Conservation (phyloP, 306 rosid species). For the Prunus armeniaca region DNA sequence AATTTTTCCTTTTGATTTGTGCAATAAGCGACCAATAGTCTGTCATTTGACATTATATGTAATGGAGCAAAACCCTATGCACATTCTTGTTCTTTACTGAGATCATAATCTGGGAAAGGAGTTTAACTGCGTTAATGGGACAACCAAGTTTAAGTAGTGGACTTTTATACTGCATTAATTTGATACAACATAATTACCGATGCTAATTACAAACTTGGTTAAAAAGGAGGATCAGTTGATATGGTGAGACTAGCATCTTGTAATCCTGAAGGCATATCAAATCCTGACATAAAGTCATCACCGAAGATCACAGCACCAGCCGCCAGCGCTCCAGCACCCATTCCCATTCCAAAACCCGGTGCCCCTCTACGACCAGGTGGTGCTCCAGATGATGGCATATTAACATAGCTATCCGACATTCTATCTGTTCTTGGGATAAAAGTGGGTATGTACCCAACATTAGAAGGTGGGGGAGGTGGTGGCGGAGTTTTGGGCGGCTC, state of each 20-base stretch:
- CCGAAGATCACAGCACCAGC: conserved; percentile 87
- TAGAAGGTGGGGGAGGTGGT: conserved; percentile 57
- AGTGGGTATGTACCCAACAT: conserved; percentile 58
- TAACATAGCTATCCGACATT: conserved; percentile 36
- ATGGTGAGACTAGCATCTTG: conserved; percentile 42
- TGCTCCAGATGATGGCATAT: conserved; percentile 45
- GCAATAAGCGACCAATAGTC: not conserved
- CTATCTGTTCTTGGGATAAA: conserved; percentile 42
- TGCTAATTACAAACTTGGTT: conserved; percentile 25
- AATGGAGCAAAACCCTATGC: not conserved
- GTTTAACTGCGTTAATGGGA: not conserved
- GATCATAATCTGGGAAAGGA: not conserved
- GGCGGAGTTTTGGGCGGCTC: conserved; percentile 47
- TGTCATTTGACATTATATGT: not conserved
- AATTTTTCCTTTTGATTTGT: too few species aligned
- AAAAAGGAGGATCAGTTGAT: conserved; percentile 48
- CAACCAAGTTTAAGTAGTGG: not conserved
- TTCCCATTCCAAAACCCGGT: conserved; percentile 52
- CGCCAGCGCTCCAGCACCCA: conserved; percentile 78
- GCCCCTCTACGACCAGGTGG: conserved; percentile 31
- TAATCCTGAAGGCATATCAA: conserved; percentile 44
- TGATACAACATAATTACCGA: not conserved
- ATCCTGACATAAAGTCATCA: conserved; percentile 76
- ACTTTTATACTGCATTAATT: not conserved
- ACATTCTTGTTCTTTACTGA: not conserved